A percentile compares a stretch with the other conserved stretches of the same genome.
These are phyloP conservation scores for Trichoderma sp. DNA, from an alignment of 2,329 filamentous ascomycete genomes.

Conservation along the genomic window DNA sequence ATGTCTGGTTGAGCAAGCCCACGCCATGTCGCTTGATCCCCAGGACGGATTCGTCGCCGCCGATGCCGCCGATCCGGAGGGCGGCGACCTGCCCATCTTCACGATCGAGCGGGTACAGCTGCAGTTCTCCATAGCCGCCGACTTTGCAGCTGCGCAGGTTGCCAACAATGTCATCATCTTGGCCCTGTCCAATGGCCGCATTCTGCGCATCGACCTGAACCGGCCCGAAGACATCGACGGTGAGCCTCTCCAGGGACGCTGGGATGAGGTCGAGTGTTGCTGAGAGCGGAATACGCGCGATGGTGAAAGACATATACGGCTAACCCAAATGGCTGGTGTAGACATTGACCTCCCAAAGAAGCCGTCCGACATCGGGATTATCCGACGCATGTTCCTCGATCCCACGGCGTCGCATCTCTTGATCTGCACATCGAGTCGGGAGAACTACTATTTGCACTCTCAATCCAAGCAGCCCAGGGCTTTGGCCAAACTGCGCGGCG, in stretches of 20 bases:
- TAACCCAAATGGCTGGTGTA: slow-evolving; percentile 42
- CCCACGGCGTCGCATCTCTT: slow-evolving; percentile 94
- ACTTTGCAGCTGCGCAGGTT: slow-evolving; percentile 95
- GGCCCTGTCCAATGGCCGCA: slow-evolving; percentile 87
- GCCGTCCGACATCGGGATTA: slow-evolving; percentile 85
- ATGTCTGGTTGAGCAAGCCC: slow-evolving; percentile 28
- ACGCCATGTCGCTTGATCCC: slow-evolving; percentile 44
- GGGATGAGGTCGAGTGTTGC: neutral
- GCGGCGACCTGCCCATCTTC: slow-evolving; percentile 79
- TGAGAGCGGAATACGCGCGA: neutral
- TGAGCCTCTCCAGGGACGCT: slow-evolving; percentile 41
- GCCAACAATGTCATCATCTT: slow-evolving; percentile 96
- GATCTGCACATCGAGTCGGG: slow-evolving; percentile 85
- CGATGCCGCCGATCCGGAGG: slow-evolving; percentile 62
- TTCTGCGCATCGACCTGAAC: slow-evolving; percentile 91
- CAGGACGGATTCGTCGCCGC: slow-evolving; percentile 70
- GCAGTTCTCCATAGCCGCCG: slow-evolving; percentile 89
- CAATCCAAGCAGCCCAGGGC: slow-evolving; percentile 87
- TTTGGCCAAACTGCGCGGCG: slow-evolving; percentile 79
- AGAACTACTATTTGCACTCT: slow-evolving; percentile 97
- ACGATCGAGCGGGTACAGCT: slow-evolving; percentile 90
- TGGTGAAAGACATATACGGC: neutral
- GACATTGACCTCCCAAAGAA: slow-evolving; percentile 98
- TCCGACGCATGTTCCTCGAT: slow-evolving; percentile 95
- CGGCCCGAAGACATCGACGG: slow-evolving; percentile 93